Evolutionary conservation across 805 yeast genomes (phyloP), one percentile per base, ranked within the genome.

Genomic region (Candida alai): DNA sequence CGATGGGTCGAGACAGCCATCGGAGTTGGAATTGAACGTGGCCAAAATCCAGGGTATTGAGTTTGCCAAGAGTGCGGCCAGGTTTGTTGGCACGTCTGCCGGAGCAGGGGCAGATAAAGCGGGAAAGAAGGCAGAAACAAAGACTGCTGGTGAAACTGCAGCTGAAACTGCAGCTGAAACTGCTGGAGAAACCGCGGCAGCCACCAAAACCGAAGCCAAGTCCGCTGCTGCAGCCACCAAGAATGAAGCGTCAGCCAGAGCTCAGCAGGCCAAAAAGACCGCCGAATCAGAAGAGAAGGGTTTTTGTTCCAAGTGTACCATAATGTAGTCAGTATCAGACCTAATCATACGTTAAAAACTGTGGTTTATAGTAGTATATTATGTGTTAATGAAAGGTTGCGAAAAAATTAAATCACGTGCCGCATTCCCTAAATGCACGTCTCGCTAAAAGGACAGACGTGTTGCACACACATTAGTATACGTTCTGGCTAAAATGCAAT

Each of bases 1-100:
- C 33, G 90, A 82, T 52, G 95, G 94, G 32, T 73, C 84, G 6
- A 77, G 94, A 66, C 64, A 67, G 48, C 82, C 87, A 21, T 48
- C 78, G 27, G 70, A 64, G 13, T 62, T 81, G 38, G 95, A 86
- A 60, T 61, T 72, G 54, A 70, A 72, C 47, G 56, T 84, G 40
- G 90, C 87, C 17, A 52, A 54, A 30, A 62, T 61, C 39, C 95
- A 86, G 65, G 96, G 95, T 54, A 56, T 64, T 40, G 54, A 68
- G 24, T 86, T 86, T 62, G 45, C 46, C 12, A 28, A 32, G 18
- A 8, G 31, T 7, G 60, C 56, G 8, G 19, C 17, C 11, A 56
- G 48, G 32, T 41, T 52, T 20, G 18, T 31, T 23, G 27, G 20
- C 11, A 25, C 35, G n/a, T 12, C 19, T 10, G 6, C 39, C 16